Percentiles rank a stretch among this genome's conserved stretches.
Conservation (phyloP, 345 rosid genomes). For the Syzygium oleosum region DNA sequence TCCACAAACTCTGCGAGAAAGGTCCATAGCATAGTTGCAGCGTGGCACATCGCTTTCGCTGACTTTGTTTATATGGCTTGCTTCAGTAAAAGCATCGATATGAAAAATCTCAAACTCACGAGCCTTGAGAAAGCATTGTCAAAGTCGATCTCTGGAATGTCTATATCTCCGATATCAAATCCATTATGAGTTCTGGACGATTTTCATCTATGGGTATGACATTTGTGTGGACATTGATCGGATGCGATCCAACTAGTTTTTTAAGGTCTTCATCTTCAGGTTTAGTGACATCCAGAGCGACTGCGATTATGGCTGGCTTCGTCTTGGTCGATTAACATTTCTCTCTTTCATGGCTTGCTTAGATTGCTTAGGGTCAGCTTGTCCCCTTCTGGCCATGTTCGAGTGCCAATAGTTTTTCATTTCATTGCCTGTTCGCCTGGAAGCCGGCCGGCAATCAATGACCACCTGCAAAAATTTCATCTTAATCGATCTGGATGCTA, state of each 20-base stretch:
- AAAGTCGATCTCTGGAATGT: not conserved
- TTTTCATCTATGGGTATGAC: too few species aligned
- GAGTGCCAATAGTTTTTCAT: not conserved
- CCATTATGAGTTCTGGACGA: too few species aligned
- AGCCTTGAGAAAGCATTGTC: not conserved
- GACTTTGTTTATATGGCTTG: not conserved
- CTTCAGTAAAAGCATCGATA: not conserved
- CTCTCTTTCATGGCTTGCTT: not conserved
- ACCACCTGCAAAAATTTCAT: not conserved
- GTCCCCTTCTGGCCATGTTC: not conserved
- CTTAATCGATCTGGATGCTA: not conserved
- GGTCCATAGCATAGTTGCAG: not conserved
- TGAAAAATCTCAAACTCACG: not conserved
- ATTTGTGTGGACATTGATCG: too few species aligned
- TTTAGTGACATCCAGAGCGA: too few species aligned
- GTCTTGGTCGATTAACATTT: not conserved
- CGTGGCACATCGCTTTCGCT: not conserved
- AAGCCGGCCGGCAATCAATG: not conserved
- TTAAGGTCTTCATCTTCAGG: too few species aligned
- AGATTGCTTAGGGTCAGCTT: not conserved
- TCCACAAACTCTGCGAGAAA: not conserved
- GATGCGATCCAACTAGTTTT: too few species aligned
- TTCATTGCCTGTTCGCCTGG: not conserved
- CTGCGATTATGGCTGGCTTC: not conserved
- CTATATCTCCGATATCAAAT: too few species aligned